A percentile compares a stretch with the other conserved stretches of the same genome.
phyloP scores from a whole-genome alignment of 176 grass and related monocot genomes.

The Zoysia japonica region DNA sequence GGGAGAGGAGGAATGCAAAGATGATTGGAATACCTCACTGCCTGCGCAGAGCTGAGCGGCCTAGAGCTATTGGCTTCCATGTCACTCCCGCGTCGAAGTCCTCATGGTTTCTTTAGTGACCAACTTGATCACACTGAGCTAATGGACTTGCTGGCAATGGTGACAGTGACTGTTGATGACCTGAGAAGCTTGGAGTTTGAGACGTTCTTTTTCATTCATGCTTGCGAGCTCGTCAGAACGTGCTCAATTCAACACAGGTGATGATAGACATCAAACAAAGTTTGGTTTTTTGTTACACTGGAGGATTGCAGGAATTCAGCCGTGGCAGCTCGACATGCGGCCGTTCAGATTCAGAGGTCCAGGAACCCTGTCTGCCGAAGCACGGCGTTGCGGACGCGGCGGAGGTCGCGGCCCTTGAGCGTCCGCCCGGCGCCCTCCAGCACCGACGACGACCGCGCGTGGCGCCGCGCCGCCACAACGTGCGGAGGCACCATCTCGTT shows the following conservation, averaged over 20 bases:
- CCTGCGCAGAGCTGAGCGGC: neutral
- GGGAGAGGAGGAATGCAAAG: neutral
- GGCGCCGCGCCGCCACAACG: constrained; percentile 53
- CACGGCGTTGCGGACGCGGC: constrained; percentile 62
- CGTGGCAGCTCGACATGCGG: too few species aligned
- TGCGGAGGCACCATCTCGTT: constrained; percentile 61
- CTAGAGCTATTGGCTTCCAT: constrained; percentile 36
- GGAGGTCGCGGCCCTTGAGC: constrained; percentile 60
- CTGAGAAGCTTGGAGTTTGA: neutral
- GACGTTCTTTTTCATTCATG: neutral
- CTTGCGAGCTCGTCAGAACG: neutral
- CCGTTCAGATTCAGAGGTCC: constrained; percentile 42
- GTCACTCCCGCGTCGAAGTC: constrained; percentile 38
- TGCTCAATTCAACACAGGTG: constrained; percentile 6
- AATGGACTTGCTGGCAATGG: neutral
- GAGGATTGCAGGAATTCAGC: neutral
- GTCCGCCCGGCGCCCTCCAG: constrained; percentile 61
- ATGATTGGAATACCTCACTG: constrained; percentile 34
- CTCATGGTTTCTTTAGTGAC: constrained; percentile 28
- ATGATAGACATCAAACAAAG: constrained; percentile 1
- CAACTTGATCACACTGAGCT: neutral
- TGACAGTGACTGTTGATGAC: neutral
- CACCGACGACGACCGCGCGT: constrained; percentile 58
- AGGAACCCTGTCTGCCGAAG: constrained; percentile 59
- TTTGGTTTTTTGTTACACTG: constrained; percentile 21